These are phyloP conservation scores for Trichoderma gamsii DNA, from an alignment of 495 filamentous ascomycete genomes.

Conservation along the genomic window DNA sequence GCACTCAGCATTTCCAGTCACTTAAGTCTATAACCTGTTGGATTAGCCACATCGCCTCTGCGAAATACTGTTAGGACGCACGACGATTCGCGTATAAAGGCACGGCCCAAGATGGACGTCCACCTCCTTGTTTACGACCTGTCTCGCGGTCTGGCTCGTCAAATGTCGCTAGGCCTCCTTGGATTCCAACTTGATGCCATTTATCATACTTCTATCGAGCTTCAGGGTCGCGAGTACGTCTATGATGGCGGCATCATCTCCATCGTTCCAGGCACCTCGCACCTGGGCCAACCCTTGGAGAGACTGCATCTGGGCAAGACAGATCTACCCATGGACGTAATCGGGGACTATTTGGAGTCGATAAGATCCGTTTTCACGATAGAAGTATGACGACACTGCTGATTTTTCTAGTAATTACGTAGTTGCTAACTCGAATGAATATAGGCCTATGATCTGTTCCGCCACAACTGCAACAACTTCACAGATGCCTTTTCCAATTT, in stretches of 20 bases:
- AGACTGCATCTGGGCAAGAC: conserved; percentile 67
- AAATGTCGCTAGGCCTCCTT: conserved; percentile 46
- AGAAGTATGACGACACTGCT: conserved; percentile 46
- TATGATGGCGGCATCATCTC: conserved; percentile 68
- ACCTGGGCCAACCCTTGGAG: conserved; percentile 81
- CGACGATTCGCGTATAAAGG: neutral
- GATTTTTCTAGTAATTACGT: conserved; percentile 1
- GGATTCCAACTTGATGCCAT: conserved; percentile 81
- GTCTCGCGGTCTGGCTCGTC: conserved; percentile 57
- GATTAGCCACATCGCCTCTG: no score
- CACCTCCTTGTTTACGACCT: conserved; percentile 92
- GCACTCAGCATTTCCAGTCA: no score
- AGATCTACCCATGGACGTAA: conserved; percentile 72
- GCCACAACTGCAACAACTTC: conserved; percentile 98
- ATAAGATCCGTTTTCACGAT: conserved; percentile 75
- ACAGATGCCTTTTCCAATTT: conserved; percentile 90
- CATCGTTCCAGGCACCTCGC: conserved; percentile 71
- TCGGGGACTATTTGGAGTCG: conserved; percentile 83
- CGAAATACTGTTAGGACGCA: neutral
- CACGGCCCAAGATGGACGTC: conserved; percentile 64
- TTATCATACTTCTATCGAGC: conserved; percentile 84
- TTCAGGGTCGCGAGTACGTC: conserved; percentile 56
- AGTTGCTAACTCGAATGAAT: conserved; percentile 17
- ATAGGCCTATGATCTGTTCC: conserved; percentile 74
- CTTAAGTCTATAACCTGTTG: neutral